Base-by-base conservation (phyloP, 2,329 filamentous ascomycete species). In the Venturia aucupariae region DNA sequence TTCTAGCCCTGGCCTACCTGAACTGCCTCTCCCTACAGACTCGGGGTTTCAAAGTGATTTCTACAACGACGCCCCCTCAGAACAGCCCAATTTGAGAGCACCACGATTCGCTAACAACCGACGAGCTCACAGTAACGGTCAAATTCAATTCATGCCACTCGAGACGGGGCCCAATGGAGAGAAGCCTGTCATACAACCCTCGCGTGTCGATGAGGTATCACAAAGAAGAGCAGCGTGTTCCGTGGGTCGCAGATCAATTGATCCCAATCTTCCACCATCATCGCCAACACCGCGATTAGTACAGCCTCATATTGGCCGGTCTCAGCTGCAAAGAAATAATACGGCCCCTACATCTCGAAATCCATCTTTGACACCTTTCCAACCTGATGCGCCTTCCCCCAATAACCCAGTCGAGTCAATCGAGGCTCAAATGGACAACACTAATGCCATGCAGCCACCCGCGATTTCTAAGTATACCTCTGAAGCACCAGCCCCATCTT, bases 41-140 rank as follows among this genome's bases (percentile, higher is more conserved):
- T 92, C 90, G 17, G 90, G 90, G 1, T 95, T 95, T 71, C 90
- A 92, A 83, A 94, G 90, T 72, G 89, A 88, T 46, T 57, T 59
- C 13, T 51, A 35, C 15, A 64, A 46, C 15, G 51, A 57, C 7
- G 67, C 63, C 15, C 59, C 17, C 7, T 42, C 42, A 30, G 42
- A 61, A 30, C 59, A 46, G 8, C 15, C 70, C 66, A 61, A 59
- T 65, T 32, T 71, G 67, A 66, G 68, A 68, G 13, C 68, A 68
- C 5, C 69, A 68, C 51, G 70, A 70, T 51, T 51, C 46, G 46
- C 46, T 51, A 51, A 51, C 46, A 51, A 51, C 17, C 46, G 22
- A 51, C 46, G 46, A 51, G 46, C 46, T 51, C 46, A 51, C 27
- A 51, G 46, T 51, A 51, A 51, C 22, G 46, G 46, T 51, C 46